Conservation (phyloP, 768 basidiomycete species). For the Suillus ampliporus region DNA sequence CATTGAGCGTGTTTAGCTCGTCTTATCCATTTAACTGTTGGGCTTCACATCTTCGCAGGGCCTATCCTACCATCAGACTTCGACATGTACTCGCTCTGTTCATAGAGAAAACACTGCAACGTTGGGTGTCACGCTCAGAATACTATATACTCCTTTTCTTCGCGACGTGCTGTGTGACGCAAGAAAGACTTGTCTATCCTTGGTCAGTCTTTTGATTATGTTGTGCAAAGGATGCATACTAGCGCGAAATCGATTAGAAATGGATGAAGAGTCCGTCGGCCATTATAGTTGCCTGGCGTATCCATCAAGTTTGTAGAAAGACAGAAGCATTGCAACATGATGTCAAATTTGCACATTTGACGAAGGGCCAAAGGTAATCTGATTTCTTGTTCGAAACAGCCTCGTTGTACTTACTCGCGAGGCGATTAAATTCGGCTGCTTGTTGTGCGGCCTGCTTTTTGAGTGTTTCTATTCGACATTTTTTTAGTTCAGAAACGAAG, state of each 20-base stretch:
- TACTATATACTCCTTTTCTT: not conserved
- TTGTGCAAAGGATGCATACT: not conserved
- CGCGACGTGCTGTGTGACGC: not conserved
- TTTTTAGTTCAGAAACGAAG: not conserved
- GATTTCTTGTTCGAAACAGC: conserved; percentile 63
- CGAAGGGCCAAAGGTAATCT: too few species aligned
- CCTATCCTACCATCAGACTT: not conserved
- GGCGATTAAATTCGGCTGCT: conserved; percentile 79
- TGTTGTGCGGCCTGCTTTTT: conserved; percentile 86
- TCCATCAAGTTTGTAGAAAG: not conserved
- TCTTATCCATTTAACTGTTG: not conserved
- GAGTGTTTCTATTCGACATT: conserved; percentile 59
- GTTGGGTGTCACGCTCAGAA: not conserved
- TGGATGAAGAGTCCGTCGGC: not conserved
- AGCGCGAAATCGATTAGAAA: not conserved
- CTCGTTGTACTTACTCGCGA: conserved; percentile 78
- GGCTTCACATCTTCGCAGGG: not conserved
- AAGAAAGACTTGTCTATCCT: conserved; percentile 11
- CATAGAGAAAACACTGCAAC: not conserved
- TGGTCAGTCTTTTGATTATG: conserved; percentile 20
- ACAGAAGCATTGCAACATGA: too few species aligned
- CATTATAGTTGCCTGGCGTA: not conserved
- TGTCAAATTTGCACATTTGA: too few species aligned
- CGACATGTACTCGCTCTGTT: not conserved
- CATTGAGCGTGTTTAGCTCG: too few species aligned